Conservation (phyloP, 345 rosid species). For the Citrus cavaleriei region DNA sequence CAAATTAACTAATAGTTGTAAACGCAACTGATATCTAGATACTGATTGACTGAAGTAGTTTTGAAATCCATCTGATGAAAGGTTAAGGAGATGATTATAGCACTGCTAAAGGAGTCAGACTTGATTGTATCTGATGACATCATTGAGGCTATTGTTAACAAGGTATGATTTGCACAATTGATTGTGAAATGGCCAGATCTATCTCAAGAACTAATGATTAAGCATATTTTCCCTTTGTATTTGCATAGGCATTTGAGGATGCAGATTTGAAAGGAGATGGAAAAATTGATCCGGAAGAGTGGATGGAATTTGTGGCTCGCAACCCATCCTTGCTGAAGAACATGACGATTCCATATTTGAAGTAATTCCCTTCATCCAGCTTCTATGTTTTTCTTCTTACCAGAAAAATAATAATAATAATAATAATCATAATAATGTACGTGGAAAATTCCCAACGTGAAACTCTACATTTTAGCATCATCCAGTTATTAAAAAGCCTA, state of each 20-base stretch:
- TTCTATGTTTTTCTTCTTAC: neutral
- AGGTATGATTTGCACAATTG: slow-evolving; percentile 21
- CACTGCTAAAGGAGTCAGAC: slow-evolving; percentile 41
- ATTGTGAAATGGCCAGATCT: neutral
- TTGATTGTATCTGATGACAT: slow-evolving; percentile 34
- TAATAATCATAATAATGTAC: neutral
- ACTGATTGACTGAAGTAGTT: neutral
- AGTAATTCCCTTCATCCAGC: slow-evolving; percentile 18
- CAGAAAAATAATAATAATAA: no score
- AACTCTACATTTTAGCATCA: no score
- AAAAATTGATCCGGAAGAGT: slow-evolving; percentile 40
- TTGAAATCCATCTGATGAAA: slow-evolving; percentile 3
- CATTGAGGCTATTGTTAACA: slow-evolving; percentile 32
- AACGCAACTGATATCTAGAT: no score
- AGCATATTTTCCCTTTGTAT: neutral
- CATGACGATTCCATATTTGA: slow-evolving; percentile 46
- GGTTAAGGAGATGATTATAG: slow-evolving; percentile 42
- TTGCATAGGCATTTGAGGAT: slow-evolving; percentile 39
- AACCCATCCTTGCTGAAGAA: slow-evolving; percentile 38
- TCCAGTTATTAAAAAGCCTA: no score
- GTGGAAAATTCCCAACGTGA: neutral
- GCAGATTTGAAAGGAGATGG: slow-evolving; percentile 40
- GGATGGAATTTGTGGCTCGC: slow-evolving; percentile 28
- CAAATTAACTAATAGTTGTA: neutral
- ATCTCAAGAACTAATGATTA: neutral